Conservation (phyloP, 2,329 filamentous ascomycete genomes). For the Scortechinia acanthostroma region DNA sequence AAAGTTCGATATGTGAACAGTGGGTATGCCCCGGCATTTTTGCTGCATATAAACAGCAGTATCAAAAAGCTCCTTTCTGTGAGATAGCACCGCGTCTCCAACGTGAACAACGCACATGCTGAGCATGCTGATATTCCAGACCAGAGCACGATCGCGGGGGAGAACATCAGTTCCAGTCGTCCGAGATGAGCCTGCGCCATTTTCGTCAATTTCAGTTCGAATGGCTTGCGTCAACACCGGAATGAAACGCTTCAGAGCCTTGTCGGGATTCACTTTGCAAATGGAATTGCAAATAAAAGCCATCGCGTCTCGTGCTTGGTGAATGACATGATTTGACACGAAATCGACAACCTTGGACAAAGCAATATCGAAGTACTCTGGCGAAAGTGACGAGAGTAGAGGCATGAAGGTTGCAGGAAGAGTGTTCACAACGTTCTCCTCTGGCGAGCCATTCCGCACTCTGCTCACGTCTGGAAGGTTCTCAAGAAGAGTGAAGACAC, state of each 20-base stretch:
- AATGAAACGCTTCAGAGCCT: conserved; percentile 82
- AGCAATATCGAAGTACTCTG: conserved; percentile 85
- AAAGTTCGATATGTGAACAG: conserved; percentile 94
- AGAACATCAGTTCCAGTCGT: conserved; percentile 90
- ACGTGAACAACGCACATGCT: conserved; percentile 98
- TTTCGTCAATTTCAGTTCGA: conserved; percentile 92
- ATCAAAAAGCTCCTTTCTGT: conserved; percentile 81
- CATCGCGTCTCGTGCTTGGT: conserved; percentile 95
- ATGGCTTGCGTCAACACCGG: conserved; percentile 88
- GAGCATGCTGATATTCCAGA: conserved; percentile 95
- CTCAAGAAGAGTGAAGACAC: conserved; percentile 90
- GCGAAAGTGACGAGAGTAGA: conserved; percentile 81
- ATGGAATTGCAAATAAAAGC: conserved; percentile 95
- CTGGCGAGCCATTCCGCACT: conserved; percentile 81
- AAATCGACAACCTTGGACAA: conserved; percentile 89
- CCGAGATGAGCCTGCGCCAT: conserved; percentile 87
- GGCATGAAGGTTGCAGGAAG: conserved; percentile 86
- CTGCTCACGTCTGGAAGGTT: conserved; percentile 88
- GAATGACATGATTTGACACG: conserved; percentile 86
- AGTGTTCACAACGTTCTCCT: conserved; percentile 95
- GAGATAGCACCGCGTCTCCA: conserved; percentile 79
- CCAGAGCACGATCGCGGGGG: conserved; percentile 81
- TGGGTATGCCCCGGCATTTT: conserved; percentile 85
- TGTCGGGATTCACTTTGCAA: conserved; percentile 91
- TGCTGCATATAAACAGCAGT: conserved; percentile 95